Percentiles rank a stretch among this genome's conserved stretches.
Evolutionary conservation across 1,139 yeast species (phyloP).

Genomic region (Magnusiomyces suaveolens): DNA sequence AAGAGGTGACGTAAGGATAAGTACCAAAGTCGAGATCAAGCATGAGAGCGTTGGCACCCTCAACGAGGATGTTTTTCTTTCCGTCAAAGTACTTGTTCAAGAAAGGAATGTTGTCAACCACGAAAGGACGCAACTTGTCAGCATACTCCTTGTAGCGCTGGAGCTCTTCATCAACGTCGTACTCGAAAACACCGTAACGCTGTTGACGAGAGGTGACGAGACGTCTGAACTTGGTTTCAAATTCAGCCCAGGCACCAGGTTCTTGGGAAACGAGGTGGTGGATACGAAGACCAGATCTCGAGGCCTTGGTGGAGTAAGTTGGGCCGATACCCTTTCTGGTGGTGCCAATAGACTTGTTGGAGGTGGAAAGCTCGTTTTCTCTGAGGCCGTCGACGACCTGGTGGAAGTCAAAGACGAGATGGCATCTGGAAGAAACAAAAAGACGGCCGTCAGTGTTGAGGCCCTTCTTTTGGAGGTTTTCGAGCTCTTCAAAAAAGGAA

Average conservation of each 20-base stretch:
- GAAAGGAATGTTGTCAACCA: conserved; percentile 83
- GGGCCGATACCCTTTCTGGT: conserved; percentile 99
- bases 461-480: conserved; percentile 62
- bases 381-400: conserved; percentile 92
- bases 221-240: conserved; percentile 67
- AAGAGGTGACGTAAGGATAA: conserved; percentile 93
- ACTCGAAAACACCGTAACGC: conserved; percentile 90
- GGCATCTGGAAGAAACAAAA: conserved; percentile 88
- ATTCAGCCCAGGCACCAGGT: conserved; percentile 89
- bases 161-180: conserved; percentile 73
- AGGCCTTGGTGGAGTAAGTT: conserved; percentile 91
- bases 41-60: conserved; percentile 98
- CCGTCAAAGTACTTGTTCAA: conserved; percentile 73
- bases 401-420: conserved; percentile 93
- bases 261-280: conserved; percentile 89
- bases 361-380: conserved; percentile 79
- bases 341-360: conserved; percentile 91
- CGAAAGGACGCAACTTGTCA: conserved; percentile 74
- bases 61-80: conserved; percentile 82
- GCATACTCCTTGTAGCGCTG: conserved; percentile 65
- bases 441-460: conserved; percentile 69
- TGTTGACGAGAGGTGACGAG: conserved; percentile 69
- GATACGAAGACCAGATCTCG: conserved; percentile 92
- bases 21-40: conserved; percentile 97
- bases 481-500: conserved; percentile 80